Evolutionary conservation across 2,329 filamentous ascomycete genomes (phyloP), one percentile per base, ranked within the genome.

Genomic region (Alternaria consortialis): DNA sequence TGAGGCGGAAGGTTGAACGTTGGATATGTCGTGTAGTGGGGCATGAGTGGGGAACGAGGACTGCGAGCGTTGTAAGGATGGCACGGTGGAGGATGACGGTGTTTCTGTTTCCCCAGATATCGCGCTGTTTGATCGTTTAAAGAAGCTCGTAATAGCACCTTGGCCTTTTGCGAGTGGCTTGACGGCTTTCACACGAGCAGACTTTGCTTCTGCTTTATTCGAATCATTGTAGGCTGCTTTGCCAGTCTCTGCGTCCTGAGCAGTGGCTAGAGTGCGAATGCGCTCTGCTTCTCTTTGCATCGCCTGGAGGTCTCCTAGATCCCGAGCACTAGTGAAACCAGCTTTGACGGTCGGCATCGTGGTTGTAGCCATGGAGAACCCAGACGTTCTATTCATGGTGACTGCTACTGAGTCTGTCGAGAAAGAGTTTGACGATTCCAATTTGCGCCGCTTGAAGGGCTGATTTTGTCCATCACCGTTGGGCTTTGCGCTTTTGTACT

Each of bases 71-170:
- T 68, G 63, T 11, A 72, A 54, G 7, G 62, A 53, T 8, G 68
- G 60, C 4, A 40, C 25, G 47, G 46, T 42, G 17, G 50, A 42
- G 11, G 36, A 39, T 44, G 62, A 54, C 20, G 42, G 12, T 15
- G 51, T 31, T 37, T 72, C 64, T 34, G 42, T 29, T 8, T 63
- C 58, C 23, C 64, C 66, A 9, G 68, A 63, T 5, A 66, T 27
- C 6, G 62, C 66, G 31, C 66, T 63, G 1, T 52, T 58, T 23
- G 76, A 70, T 64, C 75, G 76, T 15, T 74, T 74, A 66, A 87
- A 87, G 74, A 87, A 87, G 58, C 74, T 82, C 4, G 82, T 81
- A 46, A 88, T 84, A 50, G 76, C 83, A 27, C 82, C 83, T 70
- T 87, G 85, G 1, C 80, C 82, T 62, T 81, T 77, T 23, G 73